Percentiles rank a stretch among this genome's conserved stretches.
Evolutionary conservation across 2,329 filamentous ascomycete species (phyloP).

Genomic region (Trichoderma endophyticum): DNA sequence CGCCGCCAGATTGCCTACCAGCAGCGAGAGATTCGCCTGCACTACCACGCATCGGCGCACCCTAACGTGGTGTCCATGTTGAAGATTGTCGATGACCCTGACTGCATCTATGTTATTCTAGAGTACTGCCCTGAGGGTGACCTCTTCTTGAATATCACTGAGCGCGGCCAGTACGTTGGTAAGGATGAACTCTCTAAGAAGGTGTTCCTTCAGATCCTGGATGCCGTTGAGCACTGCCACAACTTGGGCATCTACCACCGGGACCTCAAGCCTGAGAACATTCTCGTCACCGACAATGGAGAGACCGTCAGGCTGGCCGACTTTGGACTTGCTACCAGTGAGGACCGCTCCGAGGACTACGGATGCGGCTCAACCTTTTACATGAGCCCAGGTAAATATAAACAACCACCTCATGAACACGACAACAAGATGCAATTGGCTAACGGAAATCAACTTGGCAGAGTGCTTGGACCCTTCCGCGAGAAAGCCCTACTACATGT

Average conservation of each 20-base stretch:
- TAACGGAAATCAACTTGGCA: conserved; percentile 37
- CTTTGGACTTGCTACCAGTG: conserved; percentile 89
- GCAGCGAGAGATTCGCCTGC: conserved; percentile 85
- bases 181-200: conserved; percentile 84
- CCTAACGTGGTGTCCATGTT: conserved; percentile 90
- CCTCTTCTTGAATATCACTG: conserved; percentile 95
- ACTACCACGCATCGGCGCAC: conserved; percentile 84
- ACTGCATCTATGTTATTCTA: conserved; percentile 94
- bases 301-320: conserved; percentile 93
- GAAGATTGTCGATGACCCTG: conserved; percentile 85
- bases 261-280: conserved; percentile 97
- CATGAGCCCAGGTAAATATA: conserved; percentile 89
- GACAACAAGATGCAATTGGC: neutral
- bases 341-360: conserved; percentile 84
- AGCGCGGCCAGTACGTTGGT: conserved; percentile 87
- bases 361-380: conserved; percentile 98
- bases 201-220: conserved; percentile 91
- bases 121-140: conserved; percentile 98
- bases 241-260: conserved; percentile 90
- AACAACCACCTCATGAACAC: neutral
- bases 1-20: conserved; percentile 85
- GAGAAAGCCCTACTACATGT: conserved; percentile 76
- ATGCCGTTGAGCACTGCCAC: conserved; percentile 96
- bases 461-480: conserved; percentile 83
- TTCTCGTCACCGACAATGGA: conserved; percentile 84